A percentile compares a stretch with the other conserved stretches of the same genome.
These are phyloP conservation scores for Carex sylvatica DNA, from an alignment of 202 grass and related monocot genomes.

Conservation along the genomic window DNA sequence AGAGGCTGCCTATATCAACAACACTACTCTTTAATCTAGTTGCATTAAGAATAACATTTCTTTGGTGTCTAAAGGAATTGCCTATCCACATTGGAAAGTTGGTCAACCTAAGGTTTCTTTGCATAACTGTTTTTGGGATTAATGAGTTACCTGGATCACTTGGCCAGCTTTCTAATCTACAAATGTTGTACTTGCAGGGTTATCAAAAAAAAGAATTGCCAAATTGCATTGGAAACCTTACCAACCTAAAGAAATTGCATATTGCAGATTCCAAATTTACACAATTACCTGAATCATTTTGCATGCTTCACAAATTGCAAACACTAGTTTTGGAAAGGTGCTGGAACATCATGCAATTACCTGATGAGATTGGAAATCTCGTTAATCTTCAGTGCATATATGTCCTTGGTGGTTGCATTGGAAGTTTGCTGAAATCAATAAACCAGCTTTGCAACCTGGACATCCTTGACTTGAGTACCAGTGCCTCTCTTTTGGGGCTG, in stretches of 20 bases:
- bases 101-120: background rate
- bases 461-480: background rate
- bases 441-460: constrained; percentile 19
- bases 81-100: background rate
- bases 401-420: background rate
- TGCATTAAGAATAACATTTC: background rate
- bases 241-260: background rate
- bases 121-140: background rate
- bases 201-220: background rate
- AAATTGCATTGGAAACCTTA: background rate
- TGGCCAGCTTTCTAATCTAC: constrained; percentile 7
- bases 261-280: background rate
- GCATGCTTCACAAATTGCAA: constrained; percentile 14
- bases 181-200: background rate
- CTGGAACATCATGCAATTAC: background rate
- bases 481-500: background rate
- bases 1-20: background rate
- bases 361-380: constrained; percentile 11
- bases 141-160: constrained; percentile 16
- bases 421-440: constrained; percentile 22
- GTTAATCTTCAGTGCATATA: constrained; percentile 8
- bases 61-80: background rate
- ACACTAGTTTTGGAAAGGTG: background rate
- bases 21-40: constrained; percentile 11
- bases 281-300: constrained; percentile 9